Conservation (phyloP, 2,329 filamentous ascomycete genomes). For the Paramyrothecium roridum region DNA sequence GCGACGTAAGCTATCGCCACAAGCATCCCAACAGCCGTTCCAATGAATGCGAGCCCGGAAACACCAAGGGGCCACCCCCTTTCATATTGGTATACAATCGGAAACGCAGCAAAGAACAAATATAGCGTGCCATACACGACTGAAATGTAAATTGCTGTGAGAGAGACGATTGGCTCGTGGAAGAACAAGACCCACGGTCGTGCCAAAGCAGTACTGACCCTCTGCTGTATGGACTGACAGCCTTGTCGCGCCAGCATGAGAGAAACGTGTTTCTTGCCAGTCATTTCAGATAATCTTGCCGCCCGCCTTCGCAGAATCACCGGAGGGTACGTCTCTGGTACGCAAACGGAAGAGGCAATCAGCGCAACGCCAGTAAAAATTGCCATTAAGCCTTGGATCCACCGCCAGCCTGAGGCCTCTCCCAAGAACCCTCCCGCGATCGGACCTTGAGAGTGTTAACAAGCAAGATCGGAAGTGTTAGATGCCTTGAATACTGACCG, state of each 20-base stretch:
- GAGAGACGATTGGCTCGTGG: constrained; percentile 58
- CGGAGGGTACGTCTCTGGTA: constrained; percentile 53
- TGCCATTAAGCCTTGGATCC: constrained; percentile 55
- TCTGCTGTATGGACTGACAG: too few relatives aligned
- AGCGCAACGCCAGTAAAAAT: constrained; percentile 52
- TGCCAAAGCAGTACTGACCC: constrained; percentile 18
- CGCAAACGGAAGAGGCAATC: constrained; percentile 38
- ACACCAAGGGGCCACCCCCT: constrained; percentile 50
- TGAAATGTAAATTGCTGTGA: constrained; percentile 57
- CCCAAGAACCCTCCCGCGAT: constrained; percentile 58
- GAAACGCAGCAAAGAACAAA: constrained; percentile 44
- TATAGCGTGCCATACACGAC: constrained; percentile 47
- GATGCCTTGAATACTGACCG: too few relatives aligned
- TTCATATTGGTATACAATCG: constrained; percentile 52
- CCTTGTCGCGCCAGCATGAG: too few relatives aligned
- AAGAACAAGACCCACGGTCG: constrained; percentile 61
- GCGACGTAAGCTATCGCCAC: constrained; percentile 46
- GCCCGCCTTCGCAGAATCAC: constrained; percentile 45
- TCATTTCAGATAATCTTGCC: constrained; percentile 38
- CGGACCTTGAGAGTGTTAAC: constrained; percentile 25
- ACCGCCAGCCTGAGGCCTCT: constrained; percentile 54
- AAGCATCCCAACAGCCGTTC: constrained; percentile 57
- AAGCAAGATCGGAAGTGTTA: too few relatives aligned
- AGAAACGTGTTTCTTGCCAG: constrained; percentile 44
- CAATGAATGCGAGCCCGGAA: constrained; percentile 55